Base-by-base conservation (phyloP, 306 rosid genomes). In the Parietaria judaica region DNA sequence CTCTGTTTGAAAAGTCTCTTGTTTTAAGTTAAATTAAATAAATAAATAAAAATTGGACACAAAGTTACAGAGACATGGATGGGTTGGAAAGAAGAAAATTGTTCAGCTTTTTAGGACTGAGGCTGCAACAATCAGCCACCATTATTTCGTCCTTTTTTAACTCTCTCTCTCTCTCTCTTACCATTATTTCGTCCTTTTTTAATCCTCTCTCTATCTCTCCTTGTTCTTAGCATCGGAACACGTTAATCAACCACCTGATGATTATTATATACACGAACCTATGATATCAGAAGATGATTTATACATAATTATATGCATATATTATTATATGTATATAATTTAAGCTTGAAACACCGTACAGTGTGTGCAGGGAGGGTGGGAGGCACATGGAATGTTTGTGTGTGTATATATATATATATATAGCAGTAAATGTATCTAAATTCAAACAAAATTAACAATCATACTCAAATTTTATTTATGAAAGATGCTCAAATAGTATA, bases 41-140 rank as follows among this genome's bases (percentile, higher is more conserved):
- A n/a, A n/a, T n/a, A n/a, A n/a, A n/a, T n/a, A n/a, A n/a, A n/a
- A n/a, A 62, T 67, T 66, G 13, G 66, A 69, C 72, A 58, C 56
- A 67, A 66, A 72, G 69, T 47, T 56, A 63, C 63, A 59, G 72
- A 66, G 61, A 56, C 36, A 52, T 36, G 68, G 79, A 76, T 81
- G 80, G 90, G 81, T 65, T 73, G 79, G 70, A 83, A n/a, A n/a
- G n/a, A 78, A 80, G 61, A 36, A 70, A 66, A 68, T 61, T 58
- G 70, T 69, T 65, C 90, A 79, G 86, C 83, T 79, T 86, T 83
- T 84, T 79, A 69, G 78, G 67, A 60, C 41, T 6, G 70, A 58
- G 48, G 68, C 70, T 72, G 69, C 67, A 63, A 78, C 62, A 46
- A 67, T 49, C 79, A 71, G 70, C 77, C 71, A 66, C 66, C 71